phyloP scores from a whole-genome alignment of 192 early-diverging fungal species.

The Linnemannia zychae region DNA sequence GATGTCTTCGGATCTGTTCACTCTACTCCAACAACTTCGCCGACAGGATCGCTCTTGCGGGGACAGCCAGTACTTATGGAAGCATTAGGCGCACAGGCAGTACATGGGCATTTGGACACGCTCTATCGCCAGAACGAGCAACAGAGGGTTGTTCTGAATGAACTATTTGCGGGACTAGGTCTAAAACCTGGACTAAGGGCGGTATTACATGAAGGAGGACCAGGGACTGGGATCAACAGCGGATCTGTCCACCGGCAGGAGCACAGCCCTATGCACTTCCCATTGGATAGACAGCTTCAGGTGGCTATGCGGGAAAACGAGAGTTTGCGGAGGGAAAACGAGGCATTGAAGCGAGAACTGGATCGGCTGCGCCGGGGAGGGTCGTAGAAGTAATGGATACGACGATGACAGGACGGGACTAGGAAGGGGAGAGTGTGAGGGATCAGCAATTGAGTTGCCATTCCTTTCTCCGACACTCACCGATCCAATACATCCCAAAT shows the following conservation, averaged over 20 bases:
- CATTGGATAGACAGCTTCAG: conserved; percentile 42
- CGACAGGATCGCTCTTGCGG: conserved; percentile 48
- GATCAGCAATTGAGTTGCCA: neutral
- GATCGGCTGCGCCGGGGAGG: conserved; percentile 47
- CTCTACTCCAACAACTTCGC: conserved; percentile 57
- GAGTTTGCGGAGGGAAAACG: conserved; percentile 28
- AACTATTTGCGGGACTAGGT: conserved; percentile 41
- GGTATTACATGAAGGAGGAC: neutral
- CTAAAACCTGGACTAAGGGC: conserved; percentile 15
- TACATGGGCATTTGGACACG: conserved; percentile 50
- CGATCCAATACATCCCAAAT: neutral
- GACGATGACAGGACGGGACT: neutral
- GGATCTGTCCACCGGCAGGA: conserved; percentile 28
- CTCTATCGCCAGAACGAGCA: conserved; percentile 65
- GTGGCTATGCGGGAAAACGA: conserved; percentile 34
- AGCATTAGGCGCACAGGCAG: conserved; percentile 17
- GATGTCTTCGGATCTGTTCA: conserved; percentile 40
- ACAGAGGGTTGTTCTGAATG: conserved; percentile 55
- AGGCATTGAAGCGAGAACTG: conserved; percentile 31
- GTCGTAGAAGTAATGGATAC: neutral
- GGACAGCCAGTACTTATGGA: conserved; percentile 47
- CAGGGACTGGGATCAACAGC: neutral
- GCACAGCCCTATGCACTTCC: neutral
- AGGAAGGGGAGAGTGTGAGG: neutral
- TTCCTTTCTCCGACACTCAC: neutral